phyloP scores from a whole-genome alignment of 345 rosid genomes.

The Populus alba region DNA sequence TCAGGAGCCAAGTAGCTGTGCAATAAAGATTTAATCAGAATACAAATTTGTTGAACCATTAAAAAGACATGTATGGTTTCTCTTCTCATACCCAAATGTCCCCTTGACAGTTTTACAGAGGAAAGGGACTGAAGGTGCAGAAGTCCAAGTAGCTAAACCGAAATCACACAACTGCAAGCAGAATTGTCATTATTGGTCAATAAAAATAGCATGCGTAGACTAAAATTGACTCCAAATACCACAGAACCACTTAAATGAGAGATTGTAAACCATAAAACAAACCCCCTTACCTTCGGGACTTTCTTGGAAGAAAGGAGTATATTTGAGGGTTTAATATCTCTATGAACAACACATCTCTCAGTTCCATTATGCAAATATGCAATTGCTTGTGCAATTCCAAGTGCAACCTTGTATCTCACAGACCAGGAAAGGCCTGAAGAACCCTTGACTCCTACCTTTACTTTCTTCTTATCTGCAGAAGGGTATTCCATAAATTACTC shows the following conservation, averaged over 20 bases:
- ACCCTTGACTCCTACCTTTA: slow-evolving; percentile 50
- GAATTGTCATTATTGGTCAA: not conserved
- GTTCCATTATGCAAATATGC: slow-evolving; percentile 80
- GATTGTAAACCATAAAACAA: not conserved
- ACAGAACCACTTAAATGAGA: not conserved
- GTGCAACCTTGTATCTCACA: slow-evolving; percentile 72
- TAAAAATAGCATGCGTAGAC: not conserved
- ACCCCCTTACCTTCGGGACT: slow-evolving; percentile 56
- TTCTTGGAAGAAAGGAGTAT: slow-evolving; percentile 89
- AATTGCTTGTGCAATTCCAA: slow-evolving; percentile 79
- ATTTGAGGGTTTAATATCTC: slow-evolving; percentile 94
- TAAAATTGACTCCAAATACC: not conserved
- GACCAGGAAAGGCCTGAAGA: slow-evolving; percentile 57
- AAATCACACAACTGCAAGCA: slow-evolving; percentile 81
- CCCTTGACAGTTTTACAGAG: slow-evolving; percentile 98
- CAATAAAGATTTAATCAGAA: slow-evolving; percentile 5
- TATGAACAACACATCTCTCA: slow-evolving; percentile 84
- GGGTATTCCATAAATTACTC: slow-evolving; percentile 12
- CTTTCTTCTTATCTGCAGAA: slow-evolving; percentile 61
- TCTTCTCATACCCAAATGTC: slow-evolving; percentile 72
- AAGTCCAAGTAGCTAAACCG: slow-evolving; percentile 92
- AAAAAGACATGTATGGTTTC: not conserved
- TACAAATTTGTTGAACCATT: not conserved
- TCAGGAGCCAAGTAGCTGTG: slow-evolving; percentile 90
- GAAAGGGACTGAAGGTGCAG: slow-evolving; percentile 84